Conservation (phyloP, 176 grass and related monocot species). For the Saccharum spontaneum region DNA sequence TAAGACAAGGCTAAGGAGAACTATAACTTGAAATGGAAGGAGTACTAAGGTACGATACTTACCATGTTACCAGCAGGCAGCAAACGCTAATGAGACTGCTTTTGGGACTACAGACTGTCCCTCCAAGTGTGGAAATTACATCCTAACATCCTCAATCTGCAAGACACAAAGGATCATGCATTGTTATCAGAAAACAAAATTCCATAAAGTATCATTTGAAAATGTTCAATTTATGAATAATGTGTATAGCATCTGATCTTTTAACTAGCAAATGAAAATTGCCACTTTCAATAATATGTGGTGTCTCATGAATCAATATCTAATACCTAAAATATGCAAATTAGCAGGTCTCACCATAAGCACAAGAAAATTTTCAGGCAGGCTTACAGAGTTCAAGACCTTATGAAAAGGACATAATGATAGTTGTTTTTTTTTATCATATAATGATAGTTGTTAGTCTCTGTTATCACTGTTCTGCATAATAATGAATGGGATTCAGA, state of each 20-base stretch:
- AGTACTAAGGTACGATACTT: not conserved
- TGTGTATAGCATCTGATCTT: not conserved
- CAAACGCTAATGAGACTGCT: not conserved
- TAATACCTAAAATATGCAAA: not conserved
- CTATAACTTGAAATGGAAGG: not conserved
- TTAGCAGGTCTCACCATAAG: not conserved
- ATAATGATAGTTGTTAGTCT: not conserved
- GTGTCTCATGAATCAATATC: not conserved
- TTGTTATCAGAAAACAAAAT: not conserved
- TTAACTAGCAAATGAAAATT: not conserved
- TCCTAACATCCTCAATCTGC: slow-evolving; percentile 8
- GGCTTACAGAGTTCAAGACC: slow-evolving; percentile 1
- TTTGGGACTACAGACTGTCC: not conserved
- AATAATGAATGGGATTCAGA: not conserved
- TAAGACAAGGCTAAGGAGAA: not conserved
- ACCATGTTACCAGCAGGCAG: not conserved
- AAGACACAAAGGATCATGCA: not conserved
- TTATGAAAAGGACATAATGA: not conserved
- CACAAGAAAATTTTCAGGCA: slow-evolving; percentile 4
- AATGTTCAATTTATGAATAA: not conserved
- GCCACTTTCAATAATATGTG: not conserved
- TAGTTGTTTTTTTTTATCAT: no score
- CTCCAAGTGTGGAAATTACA: not conserved
- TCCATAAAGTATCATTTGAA: not conserved
- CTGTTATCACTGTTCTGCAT: not conserved